Conservation (phyloP, 176 grass and related monocot genomes). For the Calamus simplicifolius region DNA sequence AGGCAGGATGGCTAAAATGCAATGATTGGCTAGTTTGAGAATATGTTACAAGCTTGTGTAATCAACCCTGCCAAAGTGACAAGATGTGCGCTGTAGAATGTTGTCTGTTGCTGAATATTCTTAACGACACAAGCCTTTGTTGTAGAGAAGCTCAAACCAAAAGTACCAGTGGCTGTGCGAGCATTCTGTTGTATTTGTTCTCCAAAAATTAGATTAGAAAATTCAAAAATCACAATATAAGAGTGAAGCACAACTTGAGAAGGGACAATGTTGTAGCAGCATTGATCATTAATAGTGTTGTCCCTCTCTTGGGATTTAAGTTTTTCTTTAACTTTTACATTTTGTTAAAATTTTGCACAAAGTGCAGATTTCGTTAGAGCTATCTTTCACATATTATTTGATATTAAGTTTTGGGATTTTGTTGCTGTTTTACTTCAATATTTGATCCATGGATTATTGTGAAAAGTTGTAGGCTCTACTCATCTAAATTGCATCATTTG, state of each 20-base stretch:
- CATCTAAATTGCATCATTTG: too few species aligned
- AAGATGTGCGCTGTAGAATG: conserved; percentile 50
- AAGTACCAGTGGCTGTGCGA: conserved; percentile 17
- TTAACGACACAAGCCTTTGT: conserved; percentile 51
- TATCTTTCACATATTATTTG: too few species aligned
- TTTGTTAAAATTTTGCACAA: too few species aligned
- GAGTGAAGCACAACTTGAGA: background rate
- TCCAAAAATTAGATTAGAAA: background rate
- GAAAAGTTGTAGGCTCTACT: too few species aligned
- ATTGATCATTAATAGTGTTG: background rate
- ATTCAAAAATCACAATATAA: background rate
- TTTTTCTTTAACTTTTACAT: too few species aligned
- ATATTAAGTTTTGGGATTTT: too few species aligned
- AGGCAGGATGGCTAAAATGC: conserved; percentile 54
- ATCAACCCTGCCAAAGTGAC: conserved; percentile 63
- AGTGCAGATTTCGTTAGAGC: too few species aligned
- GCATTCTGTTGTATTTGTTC: too few species aligned
- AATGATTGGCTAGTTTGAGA: conserved; percentile 55
- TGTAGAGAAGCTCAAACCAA: conserved; percentile 47
- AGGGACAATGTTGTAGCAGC: conserved; percentile 16
- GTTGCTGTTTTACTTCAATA: too few species aligned
- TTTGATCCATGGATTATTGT: too few species aligned
- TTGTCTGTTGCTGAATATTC: conserved; percentile 41
- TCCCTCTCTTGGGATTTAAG: too few species aligned
- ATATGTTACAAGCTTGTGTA: conserved; percentile 50